Conservation (phyloP, 805 yeast genomes). For the Candida methanosorbosa region DNA sequence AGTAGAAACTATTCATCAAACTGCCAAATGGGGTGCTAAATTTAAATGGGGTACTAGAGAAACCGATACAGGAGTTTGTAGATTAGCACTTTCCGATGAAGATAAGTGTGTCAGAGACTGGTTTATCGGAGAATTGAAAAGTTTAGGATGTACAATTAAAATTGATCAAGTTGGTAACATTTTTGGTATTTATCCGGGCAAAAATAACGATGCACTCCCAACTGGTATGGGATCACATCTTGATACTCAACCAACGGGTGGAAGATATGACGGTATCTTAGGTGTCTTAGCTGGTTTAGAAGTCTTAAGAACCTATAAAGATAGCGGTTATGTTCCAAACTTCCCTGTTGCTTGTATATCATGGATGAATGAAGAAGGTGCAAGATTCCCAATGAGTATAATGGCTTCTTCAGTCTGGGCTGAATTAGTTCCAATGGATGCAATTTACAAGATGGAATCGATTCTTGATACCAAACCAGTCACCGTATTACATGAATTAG, state of each 20-base stretch:
- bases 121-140: slow-evolving; percentile 44
- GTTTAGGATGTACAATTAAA: slow-evolving; percentile 48
- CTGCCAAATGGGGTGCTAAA: slow-evolving; percentile 57
- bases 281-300: slow-evolving; percentile 66
- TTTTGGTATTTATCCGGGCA: slow-evolving; percentile 57
- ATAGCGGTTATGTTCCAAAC: slow-evolving; percentile 48
- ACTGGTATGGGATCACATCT: slow-evolving; percentile 67
- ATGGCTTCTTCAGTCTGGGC: slow-evolving; percentile 68
- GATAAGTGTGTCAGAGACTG: slow-evolving; percentile 61
- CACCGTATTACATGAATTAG: slow-evolving; percentile 44
- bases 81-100: slow-evolving; percentile 53
- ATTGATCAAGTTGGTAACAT: slow-evolving; percentile 64
- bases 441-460: slow-evolving; percentile 42
- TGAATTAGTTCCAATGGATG: slow-evolving; percentile 35
- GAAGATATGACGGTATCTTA: slow-evolving; percentile 64
- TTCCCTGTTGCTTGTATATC: slow-evolving; percentile 56
- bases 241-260: slow-evolving; percentile 76
- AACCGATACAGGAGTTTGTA: slow-evolving; percentile 60
- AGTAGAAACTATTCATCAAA: slow-evolving; percentile 50
- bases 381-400: slow-evolving; percentile 61
- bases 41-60: slow-evolving; percentile 48
- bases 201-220: slow-evolving; percentile 36
- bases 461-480: slow-evolving; percentile 42
- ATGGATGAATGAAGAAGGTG: slow-evolving; percentile 80
- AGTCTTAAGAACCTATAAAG: slow-evolving; percentile 56